Conservation (phyloP, 345 rosid species). For the Eucalyptus dawsonii region DNA sequence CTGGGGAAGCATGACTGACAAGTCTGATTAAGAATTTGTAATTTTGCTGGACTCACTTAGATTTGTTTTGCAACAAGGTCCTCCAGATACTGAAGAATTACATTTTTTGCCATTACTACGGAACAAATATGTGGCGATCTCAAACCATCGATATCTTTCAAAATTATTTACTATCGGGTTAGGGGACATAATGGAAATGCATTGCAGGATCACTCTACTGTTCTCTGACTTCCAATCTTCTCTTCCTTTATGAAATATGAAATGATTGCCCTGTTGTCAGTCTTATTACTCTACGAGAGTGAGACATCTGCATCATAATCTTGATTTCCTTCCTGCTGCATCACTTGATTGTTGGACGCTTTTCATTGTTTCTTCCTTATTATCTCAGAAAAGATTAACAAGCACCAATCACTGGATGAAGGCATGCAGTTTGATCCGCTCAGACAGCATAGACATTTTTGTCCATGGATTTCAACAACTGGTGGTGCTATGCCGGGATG, state of each 20-base stretch:
- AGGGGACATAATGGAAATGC: background rate
- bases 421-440: slow-evolving; percentile 77
- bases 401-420: slow-evolving; percentile 11
- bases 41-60: background rate
- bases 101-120: background rate
- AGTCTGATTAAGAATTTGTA: background rate
- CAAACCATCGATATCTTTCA: background rate
- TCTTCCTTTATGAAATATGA: background rate
- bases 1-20: background rate
- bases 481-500: slow-evolving; percentile 59
- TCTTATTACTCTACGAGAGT: background rate
- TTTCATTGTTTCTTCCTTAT: background rate
- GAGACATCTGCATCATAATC: background rate
- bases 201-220: background rate
- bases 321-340: background rate
- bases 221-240: background rate
- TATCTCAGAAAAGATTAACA: slow-evolving; percentile 22
- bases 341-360: background rate
- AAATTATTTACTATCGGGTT: background rate
- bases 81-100: background rate
- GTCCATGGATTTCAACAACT: slow-evolving; percentile 82
- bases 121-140: background rate
- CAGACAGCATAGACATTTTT: slow-evolving; percentile 86
- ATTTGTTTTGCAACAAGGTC: background rate
- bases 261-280: background rate